A percentile compares a stretch with the other conserved stretches of the same genome.
Conservation (phyloP, 352 stramenopile genomes). For the Globisporangium spiculum region DNA sequence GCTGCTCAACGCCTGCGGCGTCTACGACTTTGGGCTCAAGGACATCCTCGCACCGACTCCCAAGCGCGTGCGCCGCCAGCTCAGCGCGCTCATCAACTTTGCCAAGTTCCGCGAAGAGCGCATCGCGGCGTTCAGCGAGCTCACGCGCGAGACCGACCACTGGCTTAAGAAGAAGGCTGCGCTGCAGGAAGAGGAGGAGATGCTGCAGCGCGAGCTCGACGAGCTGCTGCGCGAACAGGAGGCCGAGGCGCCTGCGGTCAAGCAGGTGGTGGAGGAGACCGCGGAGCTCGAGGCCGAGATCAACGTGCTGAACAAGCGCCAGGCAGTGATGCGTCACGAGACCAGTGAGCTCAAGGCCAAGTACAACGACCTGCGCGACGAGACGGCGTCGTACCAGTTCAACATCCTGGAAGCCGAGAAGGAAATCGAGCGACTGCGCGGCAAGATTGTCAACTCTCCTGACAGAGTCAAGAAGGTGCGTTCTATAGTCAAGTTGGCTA, state of each 20-base stretch:
- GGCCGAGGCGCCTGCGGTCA: conserved; percentile 52
- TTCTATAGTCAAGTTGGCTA: background rate
- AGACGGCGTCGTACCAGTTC: conserved; percentile 56
- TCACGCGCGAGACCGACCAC: conserved; percentile 75
- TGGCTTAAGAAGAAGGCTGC: conserved; percentile 39
- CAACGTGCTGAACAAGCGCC: conserved; percentile 87
- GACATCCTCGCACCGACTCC: conserved; percentile 88
- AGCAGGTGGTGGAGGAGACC: conserved; percentile 76
- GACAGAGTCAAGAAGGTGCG: conserved; percentile 64
- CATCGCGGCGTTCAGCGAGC: conserved; percentile 76
- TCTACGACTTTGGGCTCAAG: conserved; percentile 93
- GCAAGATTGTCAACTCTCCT: conserved; percentile 90
- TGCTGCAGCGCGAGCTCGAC: conserved; percentile 59
- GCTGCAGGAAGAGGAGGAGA: conserved; percentile 60
- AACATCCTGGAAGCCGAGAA: conserved; percentile 81
- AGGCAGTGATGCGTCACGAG: conserved; percentile 86
- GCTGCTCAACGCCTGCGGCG: conserved; percentile 90
- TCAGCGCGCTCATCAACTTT: conserved; percentile 98
- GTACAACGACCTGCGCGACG: conserved; percentile 84
- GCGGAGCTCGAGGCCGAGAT: conserved; percentile 87
- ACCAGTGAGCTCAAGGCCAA: conserved; percentile 73
- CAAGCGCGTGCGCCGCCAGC: conserved; percentile 90
- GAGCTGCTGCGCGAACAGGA: conserved; percentile 55
- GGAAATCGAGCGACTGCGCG: conserved; percentile 72
- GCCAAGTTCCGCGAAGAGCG: conserved; percentile 95